phyloP scores from a whole-genome alignment of 1,139 yeast species.

The Pichia norvegensis region DNA sequence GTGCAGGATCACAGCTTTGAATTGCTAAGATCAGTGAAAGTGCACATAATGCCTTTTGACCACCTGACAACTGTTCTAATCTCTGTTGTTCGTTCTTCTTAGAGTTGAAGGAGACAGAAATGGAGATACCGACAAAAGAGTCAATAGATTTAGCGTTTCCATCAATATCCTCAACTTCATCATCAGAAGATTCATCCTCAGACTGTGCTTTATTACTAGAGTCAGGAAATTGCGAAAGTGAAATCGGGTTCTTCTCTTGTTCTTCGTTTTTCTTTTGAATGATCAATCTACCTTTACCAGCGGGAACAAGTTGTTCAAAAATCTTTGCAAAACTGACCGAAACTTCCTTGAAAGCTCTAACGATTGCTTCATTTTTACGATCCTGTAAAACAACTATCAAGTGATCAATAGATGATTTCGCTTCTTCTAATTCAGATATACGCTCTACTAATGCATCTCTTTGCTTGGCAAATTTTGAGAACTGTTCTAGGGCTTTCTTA shows the following conservation, averaged over 20 bases:
- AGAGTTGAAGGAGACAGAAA: constrained; percentile 85
- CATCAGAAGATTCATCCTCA: constrained; percentile 23
- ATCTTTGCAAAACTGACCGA: constrained; percentile 65
- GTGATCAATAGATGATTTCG: constrained; percentile 65
- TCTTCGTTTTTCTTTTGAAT: constrained; percentile 44
- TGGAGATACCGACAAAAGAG: constrained; percentile 73
- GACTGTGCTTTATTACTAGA: constrained; percentile 20
- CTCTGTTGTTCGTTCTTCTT: constrained; percentile 79
- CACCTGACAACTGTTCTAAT: constrained; percentile 90
- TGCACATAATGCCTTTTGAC: constrained; percentile 93
- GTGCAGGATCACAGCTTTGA: constrained; percentile 94
- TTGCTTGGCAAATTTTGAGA: constrained; percentile 63
- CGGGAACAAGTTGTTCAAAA: constrained; percentile 76
- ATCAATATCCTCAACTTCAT: constrained; percentile 23
- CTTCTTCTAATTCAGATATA: constrained; percentile 59
- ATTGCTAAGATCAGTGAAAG: constrained; percentile 88
- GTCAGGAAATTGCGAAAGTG: constrained; percentile 15
- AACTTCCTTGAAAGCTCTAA: constrained; percentile 69
- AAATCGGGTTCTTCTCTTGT: constrained; percentile 10
- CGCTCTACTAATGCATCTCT: constrained; percentile 59
- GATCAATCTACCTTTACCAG: constrained; percentile 67
- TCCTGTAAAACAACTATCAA: constrained; percentile 65
- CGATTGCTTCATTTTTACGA: constrained; percentile 79
- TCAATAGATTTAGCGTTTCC: constrained; percentile 28
- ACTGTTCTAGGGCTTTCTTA: constrained; percentile 86